A percentile compares a stretch with the other conserved stretches of the same genome.
phyloP scores from a whole-genome alignment of 2,329 filamentous ascomycete genomes.

The Diaporthe batatas region DNA sequence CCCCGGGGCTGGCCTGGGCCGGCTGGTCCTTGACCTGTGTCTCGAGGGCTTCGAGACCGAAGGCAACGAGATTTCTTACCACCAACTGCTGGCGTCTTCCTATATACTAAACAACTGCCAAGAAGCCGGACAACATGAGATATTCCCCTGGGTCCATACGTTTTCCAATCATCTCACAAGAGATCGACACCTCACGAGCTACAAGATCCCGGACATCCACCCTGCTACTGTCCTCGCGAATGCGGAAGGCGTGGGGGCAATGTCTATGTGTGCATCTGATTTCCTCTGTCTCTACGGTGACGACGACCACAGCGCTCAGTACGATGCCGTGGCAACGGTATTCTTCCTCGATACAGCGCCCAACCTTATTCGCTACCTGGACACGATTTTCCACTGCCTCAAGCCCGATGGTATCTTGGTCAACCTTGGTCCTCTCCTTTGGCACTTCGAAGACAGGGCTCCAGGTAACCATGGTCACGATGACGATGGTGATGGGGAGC shows the following conservation, averaged over 20 bases:
- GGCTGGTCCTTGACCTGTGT: constrained; percentile 90
- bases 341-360: constrained; percentile 99
- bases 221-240: constrained; percentile 68
- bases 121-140: constrained; percentile 72
- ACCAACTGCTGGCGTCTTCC: constrained; percentile 89
- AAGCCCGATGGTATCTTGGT: constrained; percentile 84
- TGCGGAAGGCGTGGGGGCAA: constrained; percentile 66
- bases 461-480: constrained; percentile 69
- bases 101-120: constrained; percentile 79
- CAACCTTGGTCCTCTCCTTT: constrained; percentile 91
- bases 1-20: constrained; percentile 89
- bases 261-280: constrained; percentile 95
- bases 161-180: constrained; percentile 89
- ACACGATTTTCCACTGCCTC: constrained; percentile 84
- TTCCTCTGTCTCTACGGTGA: constrained; percentile 88
- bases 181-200: constrained; percentile 79
- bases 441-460: constrained; percentile 90
- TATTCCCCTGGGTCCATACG: constrained; percentile 88
- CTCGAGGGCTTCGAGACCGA: constrained; percentile 79
- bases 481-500: constrained; percentile 63
- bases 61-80: constrained; percentile 97
- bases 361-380: constrained; percentile 90
- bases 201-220: constrained; percentile 85
- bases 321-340: constrained; percentile 87
- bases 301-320: constrained; percentile 70